phyloP scores from a whole-genome alignment of 352 stramenopile genomes.

The Phytophthora pini region DNA sequence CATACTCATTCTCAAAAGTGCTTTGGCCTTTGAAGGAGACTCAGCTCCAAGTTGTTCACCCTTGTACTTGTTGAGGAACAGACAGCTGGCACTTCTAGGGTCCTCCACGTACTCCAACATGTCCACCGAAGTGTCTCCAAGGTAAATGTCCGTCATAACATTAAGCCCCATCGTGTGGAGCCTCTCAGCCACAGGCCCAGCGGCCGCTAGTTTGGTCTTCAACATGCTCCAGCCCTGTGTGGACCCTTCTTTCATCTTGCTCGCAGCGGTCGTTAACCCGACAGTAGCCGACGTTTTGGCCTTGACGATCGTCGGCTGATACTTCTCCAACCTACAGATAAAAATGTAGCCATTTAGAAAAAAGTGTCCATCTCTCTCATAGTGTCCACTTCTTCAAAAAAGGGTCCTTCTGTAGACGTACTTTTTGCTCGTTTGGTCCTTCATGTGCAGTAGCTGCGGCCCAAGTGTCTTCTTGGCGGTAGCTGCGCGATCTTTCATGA shows the following conservation, averaged over 20 bases:
- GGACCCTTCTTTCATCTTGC: slow-evolving; percentile 73
- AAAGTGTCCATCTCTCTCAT: slow-evolving; percentile 3
- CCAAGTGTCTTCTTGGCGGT: slow-evolving; percentile 61
- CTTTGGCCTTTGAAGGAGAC: slow-evolving; percentile 37
- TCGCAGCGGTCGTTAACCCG: slow-evolving; percentile 28
- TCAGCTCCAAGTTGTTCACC: slow-evolving; percentile 9
- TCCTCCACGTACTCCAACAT: slow-evolving; percentile 56
- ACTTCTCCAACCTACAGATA: slow-evolving; percentile 59
- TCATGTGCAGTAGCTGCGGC: slow-evolving; percentile 61
- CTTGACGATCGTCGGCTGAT: slow-evolving; percentile 79
- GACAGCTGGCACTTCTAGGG: slow-evolving; percentile 43
- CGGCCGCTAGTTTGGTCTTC: slow-evolving; percentile 76
- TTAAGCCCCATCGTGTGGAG: slow-evolving; percentile 80
- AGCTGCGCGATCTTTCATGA: slow-evolving; percentile 62
- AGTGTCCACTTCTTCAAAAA: not conserved
- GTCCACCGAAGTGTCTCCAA: slow-evolving; percentile 66
- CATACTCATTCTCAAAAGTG: slow-evolving; percentile 59
- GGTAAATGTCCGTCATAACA: slow-evolving; percentile 74
- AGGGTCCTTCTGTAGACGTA: slow-evolving; percentile 17
- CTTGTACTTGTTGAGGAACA: slow-evolving; percentile 74
- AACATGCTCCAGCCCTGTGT: slow-evolving; percentile 83
- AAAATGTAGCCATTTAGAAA: slow-evolving; percentile 19
- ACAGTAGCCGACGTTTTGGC: slow-evolving; percentile 71
- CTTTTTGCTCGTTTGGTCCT: slow-evolving; percentile 61
- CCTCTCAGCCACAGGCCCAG: slow-evolving; percentile 73